Evolutionary conservation across 2,329 filamentous ascomycete genomes (phyloP), one percentile per base, ranked within the genome.

Genomic region (Dactylellina haptotyla): DNA sequence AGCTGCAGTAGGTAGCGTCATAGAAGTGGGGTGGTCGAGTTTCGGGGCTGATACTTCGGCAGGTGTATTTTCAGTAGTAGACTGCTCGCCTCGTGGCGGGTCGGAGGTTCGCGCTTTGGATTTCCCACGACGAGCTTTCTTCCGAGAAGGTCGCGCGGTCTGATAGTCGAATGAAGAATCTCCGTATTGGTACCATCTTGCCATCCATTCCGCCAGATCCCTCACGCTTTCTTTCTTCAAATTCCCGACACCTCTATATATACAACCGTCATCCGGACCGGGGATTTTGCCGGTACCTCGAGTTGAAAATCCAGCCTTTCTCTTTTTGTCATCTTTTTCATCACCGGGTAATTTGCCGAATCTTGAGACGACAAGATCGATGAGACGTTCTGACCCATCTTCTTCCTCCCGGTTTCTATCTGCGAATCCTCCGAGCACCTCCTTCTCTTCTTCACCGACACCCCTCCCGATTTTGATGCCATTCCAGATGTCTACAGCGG

Each of bases 391-490:
- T 45, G 76, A 77, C 50, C 58, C 26, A 48, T 76, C 77, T 62
- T 73, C 4, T 34, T 75, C 56, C 43, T 70, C 43, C 25, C 46
- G 41, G 23, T 92, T 91, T 63, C 91, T 85, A 8, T 85, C 85
- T 1, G 92, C 88, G 75, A 97, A 87, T n/a, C 92, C 92, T 80
- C 98, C 94, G 1, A 99, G 83, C 0, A 98, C 94, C 77, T 96
- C 94, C 80, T 93, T 90, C 63, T 97, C 92, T 82, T 98, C 95
- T 80, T 98, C 95, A 16, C 95, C 95, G 0, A 98, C 95, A 0
- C 98, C 94, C 16, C 95, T 94, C 32, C 92, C 91, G 10, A 99
- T 84, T 80, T 96, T 97, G 79, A 97, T 88, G 4, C 91, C 93
- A 9, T 89, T 88, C 78, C 92, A 93, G 3, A 96, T 84, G 75